These are phyloP conservation scores for Fraxinus greggii DNA, from an alignment of 305 asterid species.

Conservation along the genomic window DNA sequence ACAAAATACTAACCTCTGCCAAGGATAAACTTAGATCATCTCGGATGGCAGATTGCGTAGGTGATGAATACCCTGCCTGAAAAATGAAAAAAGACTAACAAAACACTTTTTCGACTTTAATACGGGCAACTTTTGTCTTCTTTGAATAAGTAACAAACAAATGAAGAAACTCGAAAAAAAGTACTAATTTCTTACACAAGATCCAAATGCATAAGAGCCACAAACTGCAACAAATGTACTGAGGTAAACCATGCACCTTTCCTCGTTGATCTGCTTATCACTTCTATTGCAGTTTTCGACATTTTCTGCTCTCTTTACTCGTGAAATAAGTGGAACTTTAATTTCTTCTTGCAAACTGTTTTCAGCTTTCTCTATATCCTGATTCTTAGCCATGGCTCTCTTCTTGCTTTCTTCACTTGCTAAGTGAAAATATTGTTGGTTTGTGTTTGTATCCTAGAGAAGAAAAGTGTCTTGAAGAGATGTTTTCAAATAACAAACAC, in stretches of 20 bases:
- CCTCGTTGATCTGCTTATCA: constrained; percentile 36
- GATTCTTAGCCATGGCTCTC: constrained; percentile 31
- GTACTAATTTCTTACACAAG: constrained; percentile 52
- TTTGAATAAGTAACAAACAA: constrained; percentile 24
- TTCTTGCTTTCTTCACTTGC: constrained; percentile 15
- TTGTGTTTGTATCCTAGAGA: not conserved
- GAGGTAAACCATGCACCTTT: constrained; percentile 75
- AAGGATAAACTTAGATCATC: constrained; percentile 65
- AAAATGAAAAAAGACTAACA: not conserved
- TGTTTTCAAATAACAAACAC: not conserved
- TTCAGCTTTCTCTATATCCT: constrained; percentile 36
- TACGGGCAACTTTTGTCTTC: not conserved
- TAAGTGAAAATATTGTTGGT: not conserved
- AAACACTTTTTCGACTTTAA: not conserved
- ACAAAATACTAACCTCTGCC: constrained; percentile 59
- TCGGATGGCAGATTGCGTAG: constrained; percentile 72
- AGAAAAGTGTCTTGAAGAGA: not conserved
- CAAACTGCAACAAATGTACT: constrained; percentile 83
- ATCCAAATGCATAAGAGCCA: constrained; percentile 83
- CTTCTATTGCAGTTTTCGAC: constrained; percentile 9
- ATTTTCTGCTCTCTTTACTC: constrained; percentile 24
- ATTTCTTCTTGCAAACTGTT: constrained; percentile 29
- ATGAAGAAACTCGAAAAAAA: not conserved
- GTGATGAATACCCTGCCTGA: constrained; percentile 92
- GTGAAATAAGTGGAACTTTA: constrained; percentile 52